phyloP scores from a whole-genome alignment of 177 flowering plant species.

The Vitis hybrid region DNA sequence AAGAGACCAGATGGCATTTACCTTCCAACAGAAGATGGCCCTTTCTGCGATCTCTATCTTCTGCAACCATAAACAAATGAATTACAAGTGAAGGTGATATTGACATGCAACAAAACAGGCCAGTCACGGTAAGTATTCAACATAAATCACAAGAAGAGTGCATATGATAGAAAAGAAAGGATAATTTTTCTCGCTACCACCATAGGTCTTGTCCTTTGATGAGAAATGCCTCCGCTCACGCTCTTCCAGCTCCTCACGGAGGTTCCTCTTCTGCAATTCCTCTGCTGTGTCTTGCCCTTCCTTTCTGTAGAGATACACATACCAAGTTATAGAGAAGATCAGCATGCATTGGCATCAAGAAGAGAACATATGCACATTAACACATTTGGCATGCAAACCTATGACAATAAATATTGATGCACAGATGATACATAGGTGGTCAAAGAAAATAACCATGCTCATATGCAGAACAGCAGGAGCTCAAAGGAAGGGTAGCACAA shows the following conservation, averaged over 20 bases:
- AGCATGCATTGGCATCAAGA: background rate
- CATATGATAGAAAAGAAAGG: background rate
- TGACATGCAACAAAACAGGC: background rate
- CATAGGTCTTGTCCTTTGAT: slow-evolving; percentile 58
- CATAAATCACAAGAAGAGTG: background rate
- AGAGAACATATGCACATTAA: background rate
- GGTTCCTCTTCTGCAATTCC: slow-evolving; percentile 84
- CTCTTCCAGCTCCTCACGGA: slow-evolving; percentile 84
- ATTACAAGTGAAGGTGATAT: slow-evolving; percentile 3
- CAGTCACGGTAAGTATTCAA: background rate
- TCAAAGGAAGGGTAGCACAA: background rate
- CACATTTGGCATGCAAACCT: background rate
- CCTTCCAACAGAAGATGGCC: slow-evolving; percentile 87
- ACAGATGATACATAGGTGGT: background rate
- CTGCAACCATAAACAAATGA: slow-evolving; percentile 42
- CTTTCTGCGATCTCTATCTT: slow-evolving; percentile 88
- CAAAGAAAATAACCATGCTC: background rate
- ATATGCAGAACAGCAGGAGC: slow-evolving; percentile 1
- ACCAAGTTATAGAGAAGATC: background rate
- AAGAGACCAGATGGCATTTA: slow-evolving; percentile 19
- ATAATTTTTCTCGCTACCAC: slow-evolving; percentile 26
- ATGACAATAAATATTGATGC: background rate
- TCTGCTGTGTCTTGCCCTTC: slow-evolving; percentile 95
- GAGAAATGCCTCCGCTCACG: slow-evolving; percentile 90
- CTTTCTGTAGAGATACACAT: slow-evolving; percentile 40